Percentiles rank a stretch among this genome's conserved stretches.
These are phyloP conservation scores for Zelonia costaricensis DNA, from an alignment of 208 protist genomes.

Conservation along the genomic window DNA sequence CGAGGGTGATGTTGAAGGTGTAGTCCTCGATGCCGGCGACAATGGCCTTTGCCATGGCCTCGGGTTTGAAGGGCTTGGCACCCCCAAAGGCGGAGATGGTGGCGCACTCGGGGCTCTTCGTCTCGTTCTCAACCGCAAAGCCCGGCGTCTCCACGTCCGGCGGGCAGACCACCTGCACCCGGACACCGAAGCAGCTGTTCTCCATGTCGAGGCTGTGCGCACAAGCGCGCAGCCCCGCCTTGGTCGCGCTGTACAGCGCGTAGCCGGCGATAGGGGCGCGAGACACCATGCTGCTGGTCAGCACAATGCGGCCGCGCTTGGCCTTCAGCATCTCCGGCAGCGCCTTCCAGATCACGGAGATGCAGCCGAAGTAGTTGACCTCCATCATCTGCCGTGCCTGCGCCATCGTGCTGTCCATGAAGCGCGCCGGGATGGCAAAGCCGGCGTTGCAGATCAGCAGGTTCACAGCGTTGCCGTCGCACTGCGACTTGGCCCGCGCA, in stretches of 20 bases:
- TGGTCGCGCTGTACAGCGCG: conserved; percentile 82
- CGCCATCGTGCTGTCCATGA: conserved; percentile 62
- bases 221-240: conserved; percentile 85
- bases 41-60: conserved; percentile 51
- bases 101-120: conserved; percentile 84
- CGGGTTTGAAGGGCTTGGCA: conserved; percentile 49
- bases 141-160: conserved; percentile 87
- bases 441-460: conserved; percentile 88
- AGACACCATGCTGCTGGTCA: conserved; percentile 78
- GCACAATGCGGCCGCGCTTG: conserved; percentile 68
- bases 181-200: conserved; percentile 74
- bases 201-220: conserved; percentile 90
- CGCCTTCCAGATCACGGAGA: conserved; percentile 66
- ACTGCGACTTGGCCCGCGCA: conserved; percentile 21
- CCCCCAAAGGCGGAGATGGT: conserved; percentile 80
- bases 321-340: conserved; percentile 73
- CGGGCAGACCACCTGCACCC: conserved; percentile 83
- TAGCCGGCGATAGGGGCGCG: conserved; percentile 85
- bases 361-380: conserved; percentile 89
- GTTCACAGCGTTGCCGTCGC: conserved; percentile 47
- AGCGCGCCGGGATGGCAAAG: conserved; percentile 77
- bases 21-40: conserved; percentile 69
- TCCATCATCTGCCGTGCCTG: conserved; percentile 81
- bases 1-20: conserved; percentile 77
- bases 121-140: conserved; percentile 74